These are phyloP conservation scores for Cytospora paraplurivora DNA, from an alignment of 2,329 filamentous ascomycete species.

Conservation along the genomic window DNA sequence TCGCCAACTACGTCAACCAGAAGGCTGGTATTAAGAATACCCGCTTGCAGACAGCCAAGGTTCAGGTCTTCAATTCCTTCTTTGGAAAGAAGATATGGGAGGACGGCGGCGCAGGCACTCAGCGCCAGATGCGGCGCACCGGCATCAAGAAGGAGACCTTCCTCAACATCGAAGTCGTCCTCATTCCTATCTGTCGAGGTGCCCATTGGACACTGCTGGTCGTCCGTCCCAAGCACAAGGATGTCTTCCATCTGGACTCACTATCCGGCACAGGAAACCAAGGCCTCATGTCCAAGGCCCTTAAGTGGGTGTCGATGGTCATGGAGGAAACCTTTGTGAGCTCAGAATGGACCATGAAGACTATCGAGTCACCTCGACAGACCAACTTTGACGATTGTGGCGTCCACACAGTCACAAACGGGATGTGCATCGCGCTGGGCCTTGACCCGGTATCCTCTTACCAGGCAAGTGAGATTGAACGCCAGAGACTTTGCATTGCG, in stretches of 20 bases:
- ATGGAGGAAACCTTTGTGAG: conserved; percentile 57
- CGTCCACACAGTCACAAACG: conserved; percentile 76
- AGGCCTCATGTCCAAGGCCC: conserved; percentile 45
- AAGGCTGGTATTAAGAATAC: conserved; percentile 53
- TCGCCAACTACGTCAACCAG: conserved; percentile 62
- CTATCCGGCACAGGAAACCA: conserved; percentile 49
- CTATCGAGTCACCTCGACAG: conserved; percentile 57
- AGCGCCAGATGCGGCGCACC: conserved; percentile 58
- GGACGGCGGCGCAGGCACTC: conserved; percentile 49
- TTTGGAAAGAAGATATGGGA: conserved; percentile 61
- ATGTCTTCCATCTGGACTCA: conserved; percentile 71
- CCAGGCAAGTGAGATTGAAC: conserved; percentile 54
- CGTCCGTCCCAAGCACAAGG: conserved; percentile 61
- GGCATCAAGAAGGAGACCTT: conserved; percentile 63
- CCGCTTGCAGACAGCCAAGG: conserved; percentile 56
- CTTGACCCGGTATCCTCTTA: conserved; percentile 55
- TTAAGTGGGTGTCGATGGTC: conserved; percentile 60
- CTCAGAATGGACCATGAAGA: conserved; percentile 61
- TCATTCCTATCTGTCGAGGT: conserved; percentile 67
- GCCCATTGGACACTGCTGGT: conserved; percentile 74
- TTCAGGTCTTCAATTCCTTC: conserved; percentile 65
- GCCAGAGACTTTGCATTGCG: conserved; percentile 64
- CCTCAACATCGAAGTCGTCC: conserved; percentile 64
- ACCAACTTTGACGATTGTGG: conserved; percentile 74
- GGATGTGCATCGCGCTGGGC: conserved; percentile 61